Percentiles rank a stretch among this genome's conserved stretches.
phyloP scores from a whole-genome alignment of 306 rosid species.

The Cucurbita maxima region DNA sequence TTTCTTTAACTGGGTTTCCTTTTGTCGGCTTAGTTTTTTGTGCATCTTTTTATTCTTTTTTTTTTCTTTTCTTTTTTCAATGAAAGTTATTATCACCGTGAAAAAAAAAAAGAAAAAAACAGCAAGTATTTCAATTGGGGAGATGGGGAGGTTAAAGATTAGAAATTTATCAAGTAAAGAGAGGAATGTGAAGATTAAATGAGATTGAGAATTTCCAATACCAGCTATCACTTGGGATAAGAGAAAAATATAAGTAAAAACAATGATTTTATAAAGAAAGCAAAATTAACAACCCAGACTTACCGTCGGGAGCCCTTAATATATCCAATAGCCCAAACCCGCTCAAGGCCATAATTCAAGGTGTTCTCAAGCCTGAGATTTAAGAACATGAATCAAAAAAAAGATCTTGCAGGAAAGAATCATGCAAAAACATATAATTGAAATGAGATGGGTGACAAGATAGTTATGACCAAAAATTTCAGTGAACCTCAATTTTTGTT shows the following conservation, averaged over 20 bases:
- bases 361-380: slow-evolving; percentile 92
- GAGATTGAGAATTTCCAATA: neutral
- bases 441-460: neutral
- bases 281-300: slow-evolving; percentile 12
- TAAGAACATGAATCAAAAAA: neutral
- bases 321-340: slow-evolving; percentile 98
- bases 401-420: neutral
- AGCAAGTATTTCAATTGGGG: neutral
- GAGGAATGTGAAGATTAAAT: neutral
- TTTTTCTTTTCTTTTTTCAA: too few relatives aligned
- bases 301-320: slow-evolving; percentile 89
- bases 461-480: neutral
- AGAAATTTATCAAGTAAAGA: neutral
- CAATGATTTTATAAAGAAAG: neutral
- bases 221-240: neutral
- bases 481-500: neutral
- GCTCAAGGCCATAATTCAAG: slow-evolving; percentile 90
- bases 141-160: neutral
- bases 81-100: too few relatives aligned
- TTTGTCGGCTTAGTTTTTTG: too few relatives aligned
- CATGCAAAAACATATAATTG: neutral
- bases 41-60: too few relatives aligned
- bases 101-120: too few relatives aligned
- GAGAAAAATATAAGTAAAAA: neutral
- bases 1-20: too few relatives aligned